Conservation (phyloP, 768 basidiomycete species). For the Sarcodon aspratus region DNA sequence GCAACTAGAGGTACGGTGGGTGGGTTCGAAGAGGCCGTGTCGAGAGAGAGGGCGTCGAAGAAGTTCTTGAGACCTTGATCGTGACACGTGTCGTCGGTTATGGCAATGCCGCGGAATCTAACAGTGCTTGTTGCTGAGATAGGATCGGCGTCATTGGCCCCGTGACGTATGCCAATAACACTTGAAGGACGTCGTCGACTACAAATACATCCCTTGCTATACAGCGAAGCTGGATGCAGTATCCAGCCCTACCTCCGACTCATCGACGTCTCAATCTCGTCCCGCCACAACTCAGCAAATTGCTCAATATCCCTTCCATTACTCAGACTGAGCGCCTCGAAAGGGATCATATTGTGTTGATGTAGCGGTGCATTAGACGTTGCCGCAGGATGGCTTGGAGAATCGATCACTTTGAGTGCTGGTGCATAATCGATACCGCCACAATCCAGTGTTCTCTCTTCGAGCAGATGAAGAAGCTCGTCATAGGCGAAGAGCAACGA, state of each 20-base stretch:
- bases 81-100: no score
- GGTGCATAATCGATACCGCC: no score
- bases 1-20: no score
- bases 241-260: background rate
- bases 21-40: no score
- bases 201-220: no score
- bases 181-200: no score
- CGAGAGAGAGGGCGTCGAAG: no score
- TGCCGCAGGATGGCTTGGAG: conserved; percentile 58
- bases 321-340: conserved; percentile 77
- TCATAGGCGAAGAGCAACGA: conserved; percentile 77
- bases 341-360: conserved; percentile 86
- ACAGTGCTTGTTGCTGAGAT: no score
- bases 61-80: no score
- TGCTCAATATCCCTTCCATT: conserved; percentile 60
- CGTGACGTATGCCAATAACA: no score
- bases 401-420: conserved; percentile 53
- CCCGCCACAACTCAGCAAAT: conserved; percentile 59
- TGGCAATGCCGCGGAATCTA: no score
- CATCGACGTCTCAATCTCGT: conserved; percentile 30
- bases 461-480: conserved; percentile 41
- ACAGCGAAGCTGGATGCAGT: background rate
- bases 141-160: no score
- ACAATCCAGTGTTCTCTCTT: background rate
- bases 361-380: conserved; percentile 57